phyloP scores from a whole-genome alignment of 1,284 basidiomycete genomes.

The Heliocybe sulcata region DNA sequence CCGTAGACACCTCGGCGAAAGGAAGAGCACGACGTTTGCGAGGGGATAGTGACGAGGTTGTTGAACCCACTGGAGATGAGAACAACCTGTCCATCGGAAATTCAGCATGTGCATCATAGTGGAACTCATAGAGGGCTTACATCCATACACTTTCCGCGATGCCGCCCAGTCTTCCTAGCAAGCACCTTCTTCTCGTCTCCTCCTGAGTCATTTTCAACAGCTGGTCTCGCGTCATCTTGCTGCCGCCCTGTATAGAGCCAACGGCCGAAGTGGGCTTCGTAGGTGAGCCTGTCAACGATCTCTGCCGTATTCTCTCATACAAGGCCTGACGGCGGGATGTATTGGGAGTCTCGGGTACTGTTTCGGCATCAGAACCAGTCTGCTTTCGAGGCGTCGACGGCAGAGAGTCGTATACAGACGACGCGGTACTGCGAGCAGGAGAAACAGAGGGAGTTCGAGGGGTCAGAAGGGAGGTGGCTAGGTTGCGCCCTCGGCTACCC shows the following conservation, averaged over 20 bases:
- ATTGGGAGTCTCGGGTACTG: constrained; percentile 58
- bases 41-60: constrained; percentile 36
- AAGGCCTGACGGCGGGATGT: constrained; percentile 69
- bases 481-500: constrained; percentile 16
- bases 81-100: constrained; percentile 45
- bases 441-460: constrained; percentile 22
- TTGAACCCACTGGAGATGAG: constrained; percentile 43
- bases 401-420: constrained; percentile 28
- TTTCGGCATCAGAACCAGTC: constrained; percentile 41
- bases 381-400: constrained; percentile 63
- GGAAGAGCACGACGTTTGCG: constrained; percentile 67
- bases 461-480: constrained; percentile 18
- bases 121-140: constrained; percentile 32
- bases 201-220: constrained; percentile 67
- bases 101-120: constrained; percentile 1
- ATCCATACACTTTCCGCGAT: constrained; percentile 86
- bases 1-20: constrained; percentile 50
- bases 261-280: constrained; percentile 42
- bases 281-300: constrained; percentile 58
- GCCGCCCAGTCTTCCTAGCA: constrained; percentile 67
- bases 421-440: constrained; percentile 24
- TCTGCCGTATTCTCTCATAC: constrained; percentile 70
- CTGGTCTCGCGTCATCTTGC: constrained; percentile 53
- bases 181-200: constrained; percentile 63
- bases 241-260: constrained; percentile 28